phyloP scores from a whole-genome alignment of 2,329 filamentous ascomycete species.

The Leptographium procerum region DNA sequence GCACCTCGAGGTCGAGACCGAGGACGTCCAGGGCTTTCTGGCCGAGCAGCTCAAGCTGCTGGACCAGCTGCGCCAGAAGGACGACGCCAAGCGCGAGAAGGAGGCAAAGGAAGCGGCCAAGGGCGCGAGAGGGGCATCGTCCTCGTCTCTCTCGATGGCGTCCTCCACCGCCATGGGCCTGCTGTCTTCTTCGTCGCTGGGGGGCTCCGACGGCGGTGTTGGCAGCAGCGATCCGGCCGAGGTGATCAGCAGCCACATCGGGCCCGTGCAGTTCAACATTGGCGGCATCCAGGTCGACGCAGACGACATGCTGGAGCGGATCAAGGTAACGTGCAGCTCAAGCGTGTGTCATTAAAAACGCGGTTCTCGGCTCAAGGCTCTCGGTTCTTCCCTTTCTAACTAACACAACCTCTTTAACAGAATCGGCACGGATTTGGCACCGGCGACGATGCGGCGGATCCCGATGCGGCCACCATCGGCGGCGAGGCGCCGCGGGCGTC shows the following conservation, averaged over 20 bases:
- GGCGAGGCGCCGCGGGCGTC: constrained; percentile 5
- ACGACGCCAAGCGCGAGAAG: constrained; percentile 26
- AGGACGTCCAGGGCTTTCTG: constrained; percentile 69
- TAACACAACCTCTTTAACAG: constrained; percentile 27
- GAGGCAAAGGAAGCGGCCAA: constrained; percentile 24
- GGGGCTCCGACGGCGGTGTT: constrained; percentile 17
- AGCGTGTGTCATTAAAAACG: no score
- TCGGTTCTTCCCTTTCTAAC: no score
- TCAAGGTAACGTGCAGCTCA: constrained; percentile 63
- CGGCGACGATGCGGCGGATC: constrained; percentile 8
- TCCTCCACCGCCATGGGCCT: constrained; percentile 9
- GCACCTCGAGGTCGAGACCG: constrained; percentile 50
- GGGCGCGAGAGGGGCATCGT: background rate
- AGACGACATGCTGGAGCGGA: constrained; percentile 78
- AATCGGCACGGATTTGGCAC: constrained; percentile 42
- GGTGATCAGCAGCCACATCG: constrained; percentile 66
- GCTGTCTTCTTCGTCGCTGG: constrained; percentile 20
- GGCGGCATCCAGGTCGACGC: constrained; percentile 94
- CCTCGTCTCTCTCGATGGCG: background rate
- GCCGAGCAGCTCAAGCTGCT: constrained; percentile 63
- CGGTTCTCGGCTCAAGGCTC: no score
- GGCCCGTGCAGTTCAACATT: constrained; percentile 95
- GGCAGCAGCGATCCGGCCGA: constrained; percentile 20
- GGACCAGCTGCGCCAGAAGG: constrained; percentile 47
- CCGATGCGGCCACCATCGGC: background rate